Evolutionary conservation across 768 basidiomycete species (phyloP), one percentile per base, ranked within the genome.

Genomic region (Nevesoporus exiguus): DNA sequence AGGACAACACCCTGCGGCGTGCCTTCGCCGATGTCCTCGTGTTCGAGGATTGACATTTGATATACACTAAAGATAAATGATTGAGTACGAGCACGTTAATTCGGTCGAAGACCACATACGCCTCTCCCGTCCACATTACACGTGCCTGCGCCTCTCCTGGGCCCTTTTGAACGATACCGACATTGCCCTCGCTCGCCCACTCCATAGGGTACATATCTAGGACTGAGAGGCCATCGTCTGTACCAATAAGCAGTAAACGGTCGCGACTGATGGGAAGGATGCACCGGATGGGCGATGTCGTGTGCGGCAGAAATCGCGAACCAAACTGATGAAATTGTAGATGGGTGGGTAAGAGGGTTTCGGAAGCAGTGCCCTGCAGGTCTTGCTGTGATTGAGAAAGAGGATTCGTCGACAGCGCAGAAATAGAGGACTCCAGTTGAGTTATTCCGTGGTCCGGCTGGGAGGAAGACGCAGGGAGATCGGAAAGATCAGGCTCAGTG

Each of bases 231-330:
- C 91, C 91, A 54, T 84, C 78, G 57, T 90, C 86, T 52, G 88
- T 86, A 4, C 91, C 91, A 25, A 93, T 80, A 13, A 93, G 79
- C n/a, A 93, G 52, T 36, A 89, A 67, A 48, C 77, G 76, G 57
- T 88, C 82, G 19, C 78, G 78, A 36, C 82, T 73, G 21, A 93
- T 64, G 8, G 91, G 89, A 30, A 93, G 76, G 11, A 92, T 67
- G 68, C 87, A 86, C 51, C 84, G 82, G 55, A 93, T 93, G 30
- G 80, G 88, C 0, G 80, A 77, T 3, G 81, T 86, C 15, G 90
- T 73, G 62, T 93, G 91, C 11, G 91, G 90, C 31, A 93, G 75
- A 66, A 93, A 93, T 15, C 90, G 80, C 19, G 90, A 93, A 21
- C 91, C 91, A 65, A 93, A 92, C 39, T 88, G 81, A 61, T 85